Evolutionary conservation across 345 rosid genomes (phyloP), one percentile per base, ranked within the genome.

Genomic region (Theobroma cacao): DNA sequence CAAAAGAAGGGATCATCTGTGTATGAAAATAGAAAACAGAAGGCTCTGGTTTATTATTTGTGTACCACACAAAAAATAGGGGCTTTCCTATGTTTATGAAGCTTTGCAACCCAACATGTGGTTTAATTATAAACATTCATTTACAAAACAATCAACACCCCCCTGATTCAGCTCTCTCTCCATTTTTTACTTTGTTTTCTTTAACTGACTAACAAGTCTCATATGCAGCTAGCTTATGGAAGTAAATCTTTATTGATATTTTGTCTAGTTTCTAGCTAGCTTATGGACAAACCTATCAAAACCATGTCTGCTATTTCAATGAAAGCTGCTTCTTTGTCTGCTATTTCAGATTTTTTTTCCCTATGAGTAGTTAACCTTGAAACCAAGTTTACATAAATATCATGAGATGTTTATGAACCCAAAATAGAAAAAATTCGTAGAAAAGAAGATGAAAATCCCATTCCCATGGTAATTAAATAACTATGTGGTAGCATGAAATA

Each of bases 251-350:
- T n/a, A n/a, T 36, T 26, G n/a, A 72, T 31, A 33, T 38, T 28
- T 74, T n/a, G n/a, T 38, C 22, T 74, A 53, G 77, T 26, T 34
- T 30, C 13, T 52, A 38, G 5, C 47, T 18, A 67, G 17, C 14
- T 20, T 43, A 3, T 8, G 3, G 34, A 68, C n/a, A 41, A 68
- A 50, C 74, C 22, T 43, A 18, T 71, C 59, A 52, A 24, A 72
- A n/a, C 33, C 77, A 28, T 36, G 47, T 2, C 34, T 17, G 31
- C 14, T 3, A 26, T 28, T 68, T 45, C 38, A 69, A 18, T 48
- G 75, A 70, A 48, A 70, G 75, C 17, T 68, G 10, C 36, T 56
- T 14, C 31, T 41, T 60, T 61, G 78, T 75, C 52, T 62, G 4
- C 11, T 75, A 75, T 6, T 17, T 58, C 28, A 20, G 59, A 60